Evolutionary conservation across 208 protist genomes (phyloP).

Genomic region (Wallacemonas rigidus): DNA sequence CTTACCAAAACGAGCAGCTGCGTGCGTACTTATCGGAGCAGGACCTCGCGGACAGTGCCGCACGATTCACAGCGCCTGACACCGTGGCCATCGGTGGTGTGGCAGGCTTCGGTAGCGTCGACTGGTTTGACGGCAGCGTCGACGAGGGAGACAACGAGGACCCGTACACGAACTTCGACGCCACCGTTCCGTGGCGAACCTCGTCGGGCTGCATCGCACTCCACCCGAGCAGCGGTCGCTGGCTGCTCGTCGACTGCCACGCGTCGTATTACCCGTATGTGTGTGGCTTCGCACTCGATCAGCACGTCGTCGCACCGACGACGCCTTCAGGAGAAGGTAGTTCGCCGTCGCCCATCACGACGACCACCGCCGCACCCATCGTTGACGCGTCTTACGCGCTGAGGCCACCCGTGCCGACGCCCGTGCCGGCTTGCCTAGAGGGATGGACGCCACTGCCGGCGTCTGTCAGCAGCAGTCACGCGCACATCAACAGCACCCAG

Average conservation of each 20-base stretch:
- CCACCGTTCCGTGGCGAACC: constrained; percentile 28
- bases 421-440: constrained; percentile 39
- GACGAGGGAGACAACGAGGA: constrained; percentile 12
- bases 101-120: constrained; percentile 34
- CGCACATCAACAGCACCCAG: constrained; percentile 15
- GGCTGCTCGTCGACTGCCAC: constrained; percentile 38
- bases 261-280: constrained; percentile 35
- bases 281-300: constrained; percentile 36
- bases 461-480: constrained; percentile 27
- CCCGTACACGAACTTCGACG: constrained; percentile 49
- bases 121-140: constrained; percentile 30
- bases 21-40: constrained; percentile 12
- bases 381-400: constrained; percentile 10
- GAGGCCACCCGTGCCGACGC: constrained; percentile 36
- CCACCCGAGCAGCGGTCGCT: constrained; percentile 36
- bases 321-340: constrained; percentile 9
- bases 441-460: constrained; percentile 49
- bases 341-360: neutral
- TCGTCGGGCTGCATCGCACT: constrained; percentile 52
- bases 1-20: constrained; percentile 31
- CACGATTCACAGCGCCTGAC: constrained; percentile 2
- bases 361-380: constrained; percentile 2
- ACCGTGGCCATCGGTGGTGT: constrained; percentile 29
- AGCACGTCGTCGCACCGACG: constrained; percentile 5
- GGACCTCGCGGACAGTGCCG: neutral